Percentiles rank a stretch among this genome's conserved stretches.
phyloP scores from a whole-genome alignment of 2,329 filamentous ascomycete species.

The Trichoderma pleuroti region DNA sequence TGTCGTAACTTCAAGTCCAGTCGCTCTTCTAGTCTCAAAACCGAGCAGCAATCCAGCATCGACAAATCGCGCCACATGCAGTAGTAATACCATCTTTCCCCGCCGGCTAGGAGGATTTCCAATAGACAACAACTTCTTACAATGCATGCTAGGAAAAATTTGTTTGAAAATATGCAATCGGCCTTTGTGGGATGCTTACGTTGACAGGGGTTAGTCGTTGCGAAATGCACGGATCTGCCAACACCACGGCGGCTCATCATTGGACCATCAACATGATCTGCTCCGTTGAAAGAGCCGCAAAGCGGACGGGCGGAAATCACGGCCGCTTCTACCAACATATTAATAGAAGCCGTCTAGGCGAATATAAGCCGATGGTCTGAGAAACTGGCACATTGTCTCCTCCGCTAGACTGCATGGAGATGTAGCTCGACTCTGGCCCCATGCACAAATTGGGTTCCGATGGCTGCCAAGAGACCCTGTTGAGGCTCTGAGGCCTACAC shows the following conservation, averaged over 20 bases:
- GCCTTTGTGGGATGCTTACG: background rate
- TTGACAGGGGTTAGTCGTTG: background rate
- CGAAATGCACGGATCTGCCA: background rate
- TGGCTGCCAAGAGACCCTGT: background rate
- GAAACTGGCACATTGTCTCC: background rate
- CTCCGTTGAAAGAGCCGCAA: background rate
- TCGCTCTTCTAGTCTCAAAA: background rate
- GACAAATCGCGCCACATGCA: background rate
- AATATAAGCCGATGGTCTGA: constrained; percentile 1
- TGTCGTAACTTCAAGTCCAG: background rate
- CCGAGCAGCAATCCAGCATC: background rate
- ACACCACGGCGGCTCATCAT: background rate
- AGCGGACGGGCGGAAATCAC: background rate
- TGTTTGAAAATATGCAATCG: background rate
- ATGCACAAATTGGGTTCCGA: background rate
- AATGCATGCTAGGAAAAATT: background rate
- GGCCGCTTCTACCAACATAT: background rate
- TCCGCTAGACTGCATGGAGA: background rate
- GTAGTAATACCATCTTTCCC: background rate
- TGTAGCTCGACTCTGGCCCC: background rate
- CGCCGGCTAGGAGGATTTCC: background rate
- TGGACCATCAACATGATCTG: background rate
- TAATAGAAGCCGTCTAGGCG: background rate
- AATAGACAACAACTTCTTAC: background rate
- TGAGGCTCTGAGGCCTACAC: background rate